These are phyloP conservation scores for Metschnikowia noctiluminum DNA, from an alignment of 805 yeast species.

Conservation along the genomic window DNA sequence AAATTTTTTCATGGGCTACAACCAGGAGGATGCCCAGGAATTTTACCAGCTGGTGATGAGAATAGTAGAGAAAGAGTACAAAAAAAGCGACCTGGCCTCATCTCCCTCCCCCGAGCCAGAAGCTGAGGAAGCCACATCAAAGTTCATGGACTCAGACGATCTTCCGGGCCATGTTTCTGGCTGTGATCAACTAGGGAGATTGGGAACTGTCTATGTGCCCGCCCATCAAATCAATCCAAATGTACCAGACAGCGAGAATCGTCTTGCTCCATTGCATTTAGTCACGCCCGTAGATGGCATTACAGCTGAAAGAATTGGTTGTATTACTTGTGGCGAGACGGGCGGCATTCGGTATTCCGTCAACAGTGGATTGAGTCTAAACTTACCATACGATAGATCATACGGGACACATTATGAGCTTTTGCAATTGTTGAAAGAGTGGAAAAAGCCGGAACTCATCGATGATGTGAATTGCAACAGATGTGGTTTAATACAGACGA, in stretches of 20 bases:
- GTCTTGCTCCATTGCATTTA: slow-evolving; percentile 51
- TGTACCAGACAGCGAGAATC: slow-evolving; percentile 38
- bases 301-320: slow-evolving; percentile 84
- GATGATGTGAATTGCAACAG: slow-evolving; percentile 94
- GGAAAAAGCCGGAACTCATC: slow-evolving; percentile 79
- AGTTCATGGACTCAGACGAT: slow-evolving; percentile 21
- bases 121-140: slow-evolving; percentile 13
- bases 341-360: slow-evolving; percentile 88
- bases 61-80: slow-evolving; percentile 59
- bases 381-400: slow-evolving; percentile 51
- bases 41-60: slow-evolving; percentile 78
- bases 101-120: slow-evolving; percentile 25
- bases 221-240: slow-evolving; percentile 78
- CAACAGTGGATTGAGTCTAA: slow-evolving; percentile 68
- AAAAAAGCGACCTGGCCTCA: slow-evolving; percentile 22
- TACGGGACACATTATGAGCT: slow-evolving; percentile 37
- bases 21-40: slow-evolving; percentile 96
- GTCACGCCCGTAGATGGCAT: slow-evolving; percentile 92
- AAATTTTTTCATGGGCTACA: slow-evolving; percentile 75
- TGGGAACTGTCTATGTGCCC: slow-evolving; percentile 68
- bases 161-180: slow-evolving; percentile 31
- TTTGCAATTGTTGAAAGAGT: slow-evolving; percentile 54
- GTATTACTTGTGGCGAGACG: slow-evolving; percentile 86
- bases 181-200: slow-evolving; percentile 48
- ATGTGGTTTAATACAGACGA: slow-evolving; percentile 71